phyloP scores from a whole-genome alignment of 768 basidiomycete genomes.

The Boletus rubescentipes region DNA sequence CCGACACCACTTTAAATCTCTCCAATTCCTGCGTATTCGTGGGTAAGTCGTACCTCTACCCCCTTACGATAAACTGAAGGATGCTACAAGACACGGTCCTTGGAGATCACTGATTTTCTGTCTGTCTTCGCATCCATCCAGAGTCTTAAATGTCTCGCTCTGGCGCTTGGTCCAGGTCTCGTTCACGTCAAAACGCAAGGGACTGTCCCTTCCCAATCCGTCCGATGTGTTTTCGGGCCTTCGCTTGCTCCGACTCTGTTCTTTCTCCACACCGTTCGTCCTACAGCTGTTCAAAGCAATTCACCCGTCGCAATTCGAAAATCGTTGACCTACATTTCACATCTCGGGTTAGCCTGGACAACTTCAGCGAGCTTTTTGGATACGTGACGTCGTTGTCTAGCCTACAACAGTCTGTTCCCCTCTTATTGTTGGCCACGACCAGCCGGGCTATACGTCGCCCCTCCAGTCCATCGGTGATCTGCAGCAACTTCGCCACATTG shows the following conservation, averaged over 20 bases:
- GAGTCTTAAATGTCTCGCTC: constrained; percentile 17
- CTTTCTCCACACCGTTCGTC: constrained; percentile 11
- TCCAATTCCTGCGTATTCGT: constrained; percentile 20
- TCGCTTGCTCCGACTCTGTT: constrained; percentile 11
- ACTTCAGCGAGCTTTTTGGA: constrained; percentile 8
- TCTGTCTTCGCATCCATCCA: constrained; percentile 10
- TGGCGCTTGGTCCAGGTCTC: constrained; percentile 13
- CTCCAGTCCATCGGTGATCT: constrained; percentile 12
- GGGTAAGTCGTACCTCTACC: constrained; percentile 1
- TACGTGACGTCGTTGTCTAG: constrained; percentile 5
- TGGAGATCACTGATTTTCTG: constrained; percentile 18
- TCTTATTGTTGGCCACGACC: constrained; percentile 6
- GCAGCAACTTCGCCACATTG: constrained; percentile 12
- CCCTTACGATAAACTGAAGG: background rate
- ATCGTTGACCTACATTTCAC: constrained; percentile 18
- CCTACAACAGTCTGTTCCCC: constrained; percentile 4
- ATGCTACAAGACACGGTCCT: constrained; percentile 8
- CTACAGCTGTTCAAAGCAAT: constrained; percentile 7
- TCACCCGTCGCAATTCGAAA: constrained; percentile 9
- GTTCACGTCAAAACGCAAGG: constrained; percentile 12
- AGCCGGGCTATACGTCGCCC: constrained; percentile 14
- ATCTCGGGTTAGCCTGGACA: constrained; percentile 4
- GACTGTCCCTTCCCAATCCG: background rate
- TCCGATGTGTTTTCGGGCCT: constrained; percentile 6
- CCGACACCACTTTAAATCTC: constrained; percentile 8